Base-by-base conservation (phyloP, 345 rosid genomes). In the Hibiscus syriacus region DNA sequence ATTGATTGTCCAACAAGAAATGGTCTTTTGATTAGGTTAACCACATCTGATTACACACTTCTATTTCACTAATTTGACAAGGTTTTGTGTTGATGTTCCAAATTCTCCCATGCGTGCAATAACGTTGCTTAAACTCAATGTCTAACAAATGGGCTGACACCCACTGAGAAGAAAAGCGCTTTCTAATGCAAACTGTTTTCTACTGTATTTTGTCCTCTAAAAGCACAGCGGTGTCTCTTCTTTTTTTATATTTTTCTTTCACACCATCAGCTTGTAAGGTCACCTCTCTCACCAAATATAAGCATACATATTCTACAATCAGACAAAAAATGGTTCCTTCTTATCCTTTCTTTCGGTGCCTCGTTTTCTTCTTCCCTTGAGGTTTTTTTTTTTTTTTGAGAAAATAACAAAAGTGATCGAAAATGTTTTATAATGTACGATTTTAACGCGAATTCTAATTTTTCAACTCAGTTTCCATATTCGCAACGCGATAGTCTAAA, bases 261-360 rank as follows among this genome's bases (percentile, higher is more conserved):
- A 3, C 29, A 34, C 22, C 25, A 13, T 46, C 60, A 61, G 62
- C 60, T 67, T 64, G 76, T 34, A 55, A 70, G 76, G 78, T 78
- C 80, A 67, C 78, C 39, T 75, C 74, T 73, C 84, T 74, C 70
- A 70, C 71, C 52, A 17, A 55, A 68, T 66, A 64, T 65, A 52
- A 70, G 69, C 78, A 48, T 48, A 1, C 11, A 36, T 22, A 5
- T 30, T 61, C 32, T 32, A 34, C 19, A 45, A 23, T 5, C 10
- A 20, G 34, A 48, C 72, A 60, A 71, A n/a, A 64, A 64, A 1
- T 71, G 41, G 41, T 10, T 53, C 59, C 55, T 62, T 66, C 9
- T 8, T 9, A 16, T 39, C 45, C 36, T 6, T 8, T n/a, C n/a
- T n/a, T n/a, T n/a, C n/a, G n/a, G n/a, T n/a, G n/a, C n/a, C n/a